Evolutionary conservation across 2,329 filamentous ascomycete species (phyloP).

Genomic region (Cladosporium halotolerans): DNA sequence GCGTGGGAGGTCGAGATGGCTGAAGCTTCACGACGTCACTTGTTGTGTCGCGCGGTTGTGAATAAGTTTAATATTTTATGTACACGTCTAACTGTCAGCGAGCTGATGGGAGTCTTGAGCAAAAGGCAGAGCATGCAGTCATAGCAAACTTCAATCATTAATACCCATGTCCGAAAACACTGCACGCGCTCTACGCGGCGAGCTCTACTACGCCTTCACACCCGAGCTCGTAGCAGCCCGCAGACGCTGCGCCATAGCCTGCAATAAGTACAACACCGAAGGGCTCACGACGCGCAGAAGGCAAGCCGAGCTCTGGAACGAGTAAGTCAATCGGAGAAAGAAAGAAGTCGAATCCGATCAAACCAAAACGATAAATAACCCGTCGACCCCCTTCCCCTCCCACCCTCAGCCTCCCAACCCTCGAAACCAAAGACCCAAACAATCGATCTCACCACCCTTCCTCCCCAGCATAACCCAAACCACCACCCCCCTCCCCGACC

Average conservation of each 20-base stretch:
- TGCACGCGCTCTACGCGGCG: slow-evolving; percentile 27
- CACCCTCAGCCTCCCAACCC: background rate
- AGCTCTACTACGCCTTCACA: slow-evolving; percentile 69
- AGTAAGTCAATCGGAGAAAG: slow-evolving; percentile 50
- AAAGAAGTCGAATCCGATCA: background rate
- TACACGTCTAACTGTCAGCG: too few species aligned
- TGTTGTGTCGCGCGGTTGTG: too few species aligned
- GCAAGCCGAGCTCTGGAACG: slow-evolving; percentile 62
- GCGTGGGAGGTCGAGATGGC: too few species aligned
- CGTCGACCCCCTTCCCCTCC: background rate
- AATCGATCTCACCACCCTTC: background rate
- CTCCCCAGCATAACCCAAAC: slow-evolving; percentile 55
- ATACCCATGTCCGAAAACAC: slow-evolving; percentile 30
- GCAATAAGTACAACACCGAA: slow-evolving; percentile 57
- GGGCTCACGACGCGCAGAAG: slow-evolving; percentile 53
- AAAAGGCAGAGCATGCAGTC: too few species aligned
- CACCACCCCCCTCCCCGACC: slow-evolving; percentile 56
- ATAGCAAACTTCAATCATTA: background rate
- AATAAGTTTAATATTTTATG: too few species aligned
- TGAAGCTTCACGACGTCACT: too few species aligned
- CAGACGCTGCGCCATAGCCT: slow-evolving; percentile 56
- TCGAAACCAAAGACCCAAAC: background rate
- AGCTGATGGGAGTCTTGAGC: background rate
- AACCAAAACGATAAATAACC: background rate
- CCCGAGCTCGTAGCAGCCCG: slow-evolving; percentile 61